Conservation (phyloP, 2,329 filamentous ascomycete genomes). For the Alternaria ethzedia region DNA sequence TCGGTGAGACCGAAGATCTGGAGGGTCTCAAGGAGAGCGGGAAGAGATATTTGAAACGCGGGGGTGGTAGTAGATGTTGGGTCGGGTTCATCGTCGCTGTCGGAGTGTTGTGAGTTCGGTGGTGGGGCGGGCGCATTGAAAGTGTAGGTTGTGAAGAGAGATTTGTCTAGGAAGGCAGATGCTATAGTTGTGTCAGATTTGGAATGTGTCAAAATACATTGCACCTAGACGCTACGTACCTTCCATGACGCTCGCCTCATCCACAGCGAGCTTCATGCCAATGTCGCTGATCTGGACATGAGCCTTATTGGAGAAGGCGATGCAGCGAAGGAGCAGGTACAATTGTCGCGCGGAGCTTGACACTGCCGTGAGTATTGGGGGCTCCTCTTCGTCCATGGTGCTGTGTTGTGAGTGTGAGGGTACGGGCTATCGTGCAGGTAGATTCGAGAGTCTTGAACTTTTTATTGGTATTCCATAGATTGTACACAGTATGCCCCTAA, state of each 20-base stretch:
- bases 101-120: slow-evolving; percentile 41
- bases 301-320: slow-evolving; percentile 65
- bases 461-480: slow-evolving; percentile 50
- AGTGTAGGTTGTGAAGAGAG: slow-evolving; percentile 84
- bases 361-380: slow-evolving; percentile 73
- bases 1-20: slow-evolving; percentile 84
- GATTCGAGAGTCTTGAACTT: slow-evolving; percentile 29
- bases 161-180: slow-evolving; percentile 84
- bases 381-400: slow-evolving; percentile 46
- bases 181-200: slow-evolving; percentile 51
- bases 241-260: slow-evolving; percentile 91
- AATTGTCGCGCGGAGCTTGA: slow-evolving; percentile 79
- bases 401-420: slow-evolving; percentile 3
- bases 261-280: slow-evolving; percentile 84
- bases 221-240: slow-evolving; percentile 56
- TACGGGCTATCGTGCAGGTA: slow-evolving; percentile 6
- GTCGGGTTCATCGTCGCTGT: slow-evolving; percentile 44
- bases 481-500: slow-evolving; percentile 40
- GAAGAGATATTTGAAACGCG: slow-evolving; percentile 84
- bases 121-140: slow-evolving; percentile 63
- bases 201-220: neutral
- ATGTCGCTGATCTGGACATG: slow-evolving; percentile 81
- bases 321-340: slow-evolving; percentile 68
- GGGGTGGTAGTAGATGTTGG: slow-evolving; percentile 56
- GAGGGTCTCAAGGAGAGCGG: slow-evolving; percentile 87